Percentiles rank a stretch among this genome's conserved stretches.
Evolutionary conservation across 73 alveolate species (phyloP).

Genomic region (Paramecium biaurelia): DNA sequence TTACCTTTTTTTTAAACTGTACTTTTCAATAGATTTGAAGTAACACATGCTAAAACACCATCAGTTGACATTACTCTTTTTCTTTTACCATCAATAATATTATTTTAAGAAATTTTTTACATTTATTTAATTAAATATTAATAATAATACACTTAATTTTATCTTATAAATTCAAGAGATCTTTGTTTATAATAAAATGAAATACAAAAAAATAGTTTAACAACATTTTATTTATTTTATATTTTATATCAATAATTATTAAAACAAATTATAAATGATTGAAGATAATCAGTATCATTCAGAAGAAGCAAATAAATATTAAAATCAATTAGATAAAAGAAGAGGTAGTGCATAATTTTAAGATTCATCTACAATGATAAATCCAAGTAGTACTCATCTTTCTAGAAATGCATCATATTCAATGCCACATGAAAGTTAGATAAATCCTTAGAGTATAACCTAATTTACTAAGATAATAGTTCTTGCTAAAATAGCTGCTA

Average conservation of each 20-base stretch:
- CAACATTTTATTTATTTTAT: background rate
- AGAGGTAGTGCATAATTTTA: background rate
- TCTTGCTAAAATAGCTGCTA: background rate
- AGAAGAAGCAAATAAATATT: background rate
- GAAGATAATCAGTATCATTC: background rate
- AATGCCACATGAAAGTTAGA: slow-evolving; percentile 31
- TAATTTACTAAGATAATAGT: background rate
- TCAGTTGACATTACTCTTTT: slow-evolving; percentile 49
- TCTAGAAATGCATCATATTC: slow-evolving; percentile 39
- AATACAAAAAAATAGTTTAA: background rate
- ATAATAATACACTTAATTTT: background rate
- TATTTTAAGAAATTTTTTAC: background rate
- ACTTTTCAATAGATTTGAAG: background rate
- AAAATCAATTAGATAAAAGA: background rate
- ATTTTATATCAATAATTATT: background rate
- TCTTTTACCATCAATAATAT: slow-evolving; percentile 33
- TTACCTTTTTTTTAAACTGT: background rate
- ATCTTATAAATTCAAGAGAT: background rate
- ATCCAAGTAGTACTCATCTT: background rate
- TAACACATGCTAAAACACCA: slow-evolving; percentile 30
- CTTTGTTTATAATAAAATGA: background rate
- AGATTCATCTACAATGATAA: background rate
- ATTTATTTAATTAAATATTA: background rate
- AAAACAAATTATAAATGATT: background rate
- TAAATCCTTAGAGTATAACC: background rate